Percentiles rank a stretch among this genome's conserved stretches.
These are phyloP conservation scores for Alternaria sp. DNA, from an alignment of 2,329 filamentous ascomycete species.

Conservation along the genomic window DNA sequence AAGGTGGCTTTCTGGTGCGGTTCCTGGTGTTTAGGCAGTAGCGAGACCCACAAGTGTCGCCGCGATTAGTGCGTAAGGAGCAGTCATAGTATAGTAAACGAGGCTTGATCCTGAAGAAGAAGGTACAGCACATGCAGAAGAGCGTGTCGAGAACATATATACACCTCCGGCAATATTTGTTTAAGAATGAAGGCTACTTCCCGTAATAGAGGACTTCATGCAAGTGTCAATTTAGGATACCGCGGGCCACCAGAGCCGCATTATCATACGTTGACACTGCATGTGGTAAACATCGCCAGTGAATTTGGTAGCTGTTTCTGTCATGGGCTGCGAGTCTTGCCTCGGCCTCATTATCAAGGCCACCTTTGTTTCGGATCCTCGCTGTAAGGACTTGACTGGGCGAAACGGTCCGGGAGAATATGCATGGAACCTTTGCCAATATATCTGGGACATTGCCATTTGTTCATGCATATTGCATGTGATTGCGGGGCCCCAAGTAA, in stretches of 20 bases:
- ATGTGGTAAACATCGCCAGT: not conserved
- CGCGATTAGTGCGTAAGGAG: conserved; percentile 37
- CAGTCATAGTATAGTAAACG: conserved; percentile 25
- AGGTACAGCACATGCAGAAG: not conserved
- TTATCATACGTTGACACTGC: not conserved
- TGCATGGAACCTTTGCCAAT: conserved; percentile 19
- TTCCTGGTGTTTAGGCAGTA: conserved; percentile 44
- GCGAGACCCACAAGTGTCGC: conserved; percentile 40
- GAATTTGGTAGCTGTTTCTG: not conserved
- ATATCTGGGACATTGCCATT: conserved; percentile 16
- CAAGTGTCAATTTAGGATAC: conserved; percentile 2
- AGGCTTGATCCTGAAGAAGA: not conserved
- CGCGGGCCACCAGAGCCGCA: conserved; percentile 19
- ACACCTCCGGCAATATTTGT: not conserved
- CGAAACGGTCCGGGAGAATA: conserved; percentile 18
- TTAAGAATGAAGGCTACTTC: not conserved
- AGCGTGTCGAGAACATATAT: not conserved
- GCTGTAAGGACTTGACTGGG: conserved; percentile 2
- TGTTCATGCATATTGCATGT: conserved; percentile 20
- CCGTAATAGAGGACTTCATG: not conserved
- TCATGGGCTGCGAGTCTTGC: conserved; percentile 13
- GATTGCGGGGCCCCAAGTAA: conserved; percentile 22
- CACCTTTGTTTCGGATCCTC: conserved; percentile 21
- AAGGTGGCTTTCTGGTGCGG: conserved; percentile 59
- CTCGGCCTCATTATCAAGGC: conserved; percentile 17